Evolutionary conservation across 345 rosid species (phyloP), one percentile per base, ranked within the genome.

Genomic region (Alliaria petiolata): DNA sequence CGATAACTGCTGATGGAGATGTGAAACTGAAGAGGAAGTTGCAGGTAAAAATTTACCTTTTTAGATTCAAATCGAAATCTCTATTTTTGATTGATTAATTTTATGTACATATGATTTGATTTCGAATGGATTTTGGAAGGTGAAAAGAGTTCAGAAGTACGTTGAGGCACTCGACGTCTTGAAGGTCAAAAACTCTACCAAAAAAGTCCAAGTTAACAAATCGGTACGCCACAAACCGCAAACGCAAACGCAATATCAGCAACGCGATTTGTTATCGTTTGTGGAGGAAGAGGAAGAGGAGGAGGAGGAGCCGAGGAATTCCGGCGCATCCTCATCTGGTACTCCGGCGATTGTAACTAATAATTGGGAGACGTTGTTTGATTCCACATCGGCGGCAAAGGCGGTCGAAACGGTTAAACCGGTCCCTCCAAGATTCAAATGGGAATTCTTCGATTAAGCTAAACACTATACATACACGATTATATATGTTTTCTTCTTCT

Each of bases 1-100:
- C 92, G 6, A 92, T 95, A 47, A 80, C 75, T 65, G 96, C 71
- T 3, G 96, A 88, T 74, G 99, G 98, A 16, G 98, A 95, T 82
- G 96, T 81, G 16, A 95, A 92, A 81, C 62, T 92, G 72, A 93
- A 92, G 74, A 92, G 98, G 78, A 95, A 95, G 80, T 83, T 85
- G 95, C 99, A 95, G 97, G 99, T 89, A 81, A n/a, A 81, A 31
- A 5, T 0, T 0, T 1, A 52, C 17, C 10, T n/a, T n/a, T n/a
- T n/a, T 30, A 31, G 17, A 1, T 5, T 15, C 0, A 43, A 4
- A 45, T 34, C 19, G 5, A 30, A 46, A 59, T 67, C 36, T 40
- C 26, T 20, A 5, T 8, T 71, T 62, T 71, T 35, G 25, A 35
- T 39, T 50, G 25, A 9, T 58, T 31, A 1, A 0, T 9, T 15